A percentile compares a stretch with the other conserved stretches of the same genome.
phyloP scores from a whole-genome alignment of 2,329 filamentous ascomycete genomes.

The Cryphonectria japonica region DNA sequence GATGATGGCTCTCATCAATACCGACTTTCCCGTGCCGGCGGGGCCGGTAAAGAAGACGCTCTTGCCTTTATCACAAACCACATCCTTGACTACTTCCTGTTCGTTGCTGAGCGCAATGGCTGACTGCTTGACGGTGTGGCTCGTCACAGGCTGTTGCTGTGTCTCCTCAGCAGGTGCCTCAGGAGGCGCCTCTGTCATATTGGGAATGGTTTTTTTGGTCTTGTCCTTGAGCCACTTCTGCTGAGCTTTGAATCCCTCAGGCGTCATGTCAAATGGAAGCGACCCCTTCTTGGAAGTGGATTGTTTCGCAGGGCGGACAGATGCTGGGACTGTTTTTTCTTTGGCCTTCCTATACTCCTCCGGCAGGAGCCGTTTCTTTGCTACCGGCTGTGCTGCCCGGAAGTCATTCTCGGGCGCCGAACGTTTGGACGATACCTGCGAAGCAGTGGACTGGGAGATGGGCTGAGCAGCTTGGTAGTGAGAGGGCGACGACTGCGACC shows the following conservation, averaged over 20 bases:
- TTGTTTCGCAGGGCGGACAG: slow-evolving; percentile 37
- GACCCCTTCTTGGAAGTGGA: slow-evolving; percentile 41
- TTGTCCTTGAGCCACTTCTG: slow-evolving; percentile 74
- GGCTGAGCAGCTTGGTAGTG: slow-evolving; percentile 47
- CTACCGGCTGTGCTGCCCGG: slow-evolving; percentile 39
- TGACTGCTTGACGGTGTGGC: slow-evolving; percentile 46
- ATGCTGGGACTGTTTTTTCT: slow-evolving; percentile 37
- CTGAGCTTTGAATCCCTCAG: slow-evolving; percentile 75
- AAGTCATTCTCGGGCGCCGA: slow-evolving; percentile 41
- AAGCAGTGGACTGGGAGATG: slow-evolving; percentile 22
- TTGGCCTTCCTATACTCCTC: slow-evolving; percentile 43
- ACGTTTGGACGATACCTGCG: slow-evolving; percentile 46
- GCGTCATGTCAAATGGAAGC: slow-evolving; percentile 72
- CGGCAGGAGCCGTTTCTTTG: slow-evolving; percentile 71
- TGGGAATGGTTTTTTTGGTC: slow-evolving; percentile 49
- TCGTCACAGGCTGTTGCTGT: slow-evolving; percentile 46
- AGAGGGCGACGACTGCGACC: slow-evolving; percentile 69
- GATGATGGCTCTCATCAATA: slow-evolving; percentile 92
- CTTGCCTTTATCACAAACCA: slow-evolving; percentile 78
- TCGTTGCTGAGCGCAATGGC: slow-evolving; percentile 80
- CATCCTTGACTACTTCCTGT: slow-evolving; percentile 79
- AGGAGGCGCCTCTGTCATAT: slow-evolving; percentile 44
- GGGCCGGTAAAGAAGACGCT: slow-evolving; percentile 99
- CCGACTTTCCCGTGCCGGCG: slow-evolving; percentile 95
- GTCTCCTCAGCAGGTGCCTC: slow-evolving; percentile 48